A percentile compares a stretch with the other conserved stretches of the same genome.
phyloP scores from a whole-genome alignment of 768 basidiomycete genomes.

The Trametes cubensis region DNA sequence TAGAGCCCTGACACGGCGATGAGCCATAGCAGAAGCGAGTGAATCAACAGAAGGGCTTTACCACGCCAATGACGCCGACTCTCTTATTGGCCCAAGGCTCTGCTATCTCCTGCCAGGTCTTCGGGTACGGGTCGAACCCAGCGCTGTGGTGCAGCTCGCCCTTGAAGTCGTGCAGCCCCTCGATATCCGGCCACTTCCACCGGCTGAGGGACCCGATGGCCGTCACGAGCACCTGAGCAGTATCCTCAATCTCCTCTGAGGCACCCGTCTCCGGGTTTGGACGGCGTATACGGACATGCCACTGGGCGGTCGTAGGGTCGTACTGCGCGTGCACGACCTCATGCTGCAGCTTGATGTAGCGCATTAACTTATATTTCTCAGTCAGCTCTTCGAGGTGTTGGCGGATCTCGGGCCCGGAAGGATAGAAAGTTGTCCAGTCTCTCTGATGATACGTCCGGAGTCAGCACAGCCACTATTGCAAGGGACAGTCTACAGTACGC shows the following conservation, averaged over 20 bases:
- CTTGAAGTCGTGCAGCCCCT: conserved; percentile 56
- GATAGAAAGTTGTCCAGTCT: conserved; percentile 64
- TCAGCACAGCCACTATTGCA: no score
- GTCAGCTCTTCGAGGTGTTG: conserved; percentile 55
- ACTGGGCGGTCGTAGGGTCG: conserved; percentile 54
- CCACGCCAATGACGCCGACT: conserved; percentile 64
- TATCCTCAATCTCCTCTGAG: conserved; percentile 48
- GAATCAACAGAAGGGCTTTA: conserved; percentile 31
- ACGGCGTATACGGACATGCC: conserved; percentile 52
- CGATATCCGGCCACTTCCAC: conserved; percentile 71
- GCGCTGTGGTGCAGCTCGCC: conserved; percentile 69
- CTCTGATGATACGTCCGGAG: conserved; percentile 35
- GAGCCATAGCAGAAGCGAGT: background rate
- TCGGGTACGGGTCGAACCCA: conserved; percentile 48
- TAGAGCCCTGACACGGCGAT: conserved; percentile 50
- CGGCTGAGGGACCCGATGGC: conserved; percentile 55
- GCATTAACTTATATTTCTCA: conserved; percentile 56
- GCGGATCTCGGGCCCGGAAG: conserved; percentile 61
- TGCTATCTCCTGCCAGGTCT: conserved; percentile 47
- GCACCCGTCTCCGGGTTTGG: conserved; percentile 2
- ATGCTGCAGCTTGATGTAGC: conserved; percentile 58
- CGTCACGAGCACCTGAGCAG: conserved; percentile 58
- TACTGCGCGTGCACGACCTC: conserved; percentile 56
- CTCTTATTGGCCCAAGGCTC: conserved; percentile 54
- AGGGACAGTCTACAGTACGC: no score